A percentile compares a stretch with the other conserved stretches of the same genome.
Conservation (phyloP, 164 flowering plant species). For the Umbilicus rupestris region DNA sequence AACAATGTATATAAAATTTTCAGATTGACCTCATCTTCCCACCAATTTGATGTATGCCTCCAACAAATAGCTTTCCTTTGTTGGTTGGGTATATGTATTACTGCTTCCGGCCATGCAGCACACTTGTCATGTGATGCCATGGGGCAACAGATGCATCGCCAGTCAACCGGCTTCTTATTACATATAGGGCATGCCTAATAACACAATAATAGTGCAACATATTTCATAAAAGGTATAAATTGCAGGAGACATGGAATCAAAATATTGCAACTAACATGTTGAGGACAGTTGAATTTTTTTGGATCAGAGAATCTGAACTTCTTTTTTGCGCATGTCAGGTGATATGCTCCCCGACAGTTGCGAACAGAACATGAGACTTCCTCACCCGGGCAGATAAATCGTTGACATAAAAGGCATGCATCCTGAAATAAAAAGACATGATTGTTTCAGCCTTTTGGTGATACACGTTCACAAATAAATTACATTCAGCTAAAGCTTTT, state of each 20-base stretch:
- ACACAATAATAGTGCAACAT: background rate
- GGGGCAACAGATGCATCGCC: constrained; percentile 66
- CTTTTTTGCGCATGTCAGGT: constrained; percentile 45
- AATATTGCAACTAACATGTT: constrained; percentile 54
- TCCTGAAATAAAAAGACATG: constrained; percentile 11
- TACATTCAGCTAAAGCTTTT: background rate
- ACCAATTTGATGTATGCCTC: constrained; percentile 82
- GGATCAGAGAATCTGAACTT: constrained; percentile 23
- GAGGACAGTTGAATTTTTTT: constrained; percentile 76
- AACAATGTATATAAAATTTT: background rate
- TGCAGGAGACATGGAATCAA: background rate
- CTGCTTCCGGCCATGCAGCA: constrained; percentile 71
- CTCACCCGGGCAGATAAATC: constrained; percentile 41
- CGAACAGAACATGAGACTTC: constrained; percentile 54
- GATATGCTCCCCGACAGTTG: constrained; percentile 52
- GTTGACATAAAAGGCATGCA: constrained; percentile 56
- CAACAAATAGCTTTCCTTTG: constrained; percentile 71
- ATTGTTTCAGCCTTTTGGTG: background rate
- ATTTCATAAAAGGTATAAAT: background rate
- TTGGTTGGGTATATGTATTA: constrained; percentile 31
- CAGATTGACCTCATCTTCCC: constrained; percentile 68
- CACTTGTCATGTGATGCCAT: constrained; percentile 71
- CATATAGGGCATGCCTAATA: constrained; percentile 45
- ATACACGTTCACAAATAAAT: background rate
- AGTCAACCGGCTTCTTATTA: constrained; percentile 48